Evolutionary conservation across 108 stramenopile species (phyloP).

Genomic region (Thalassiosira profunda): DNA sequence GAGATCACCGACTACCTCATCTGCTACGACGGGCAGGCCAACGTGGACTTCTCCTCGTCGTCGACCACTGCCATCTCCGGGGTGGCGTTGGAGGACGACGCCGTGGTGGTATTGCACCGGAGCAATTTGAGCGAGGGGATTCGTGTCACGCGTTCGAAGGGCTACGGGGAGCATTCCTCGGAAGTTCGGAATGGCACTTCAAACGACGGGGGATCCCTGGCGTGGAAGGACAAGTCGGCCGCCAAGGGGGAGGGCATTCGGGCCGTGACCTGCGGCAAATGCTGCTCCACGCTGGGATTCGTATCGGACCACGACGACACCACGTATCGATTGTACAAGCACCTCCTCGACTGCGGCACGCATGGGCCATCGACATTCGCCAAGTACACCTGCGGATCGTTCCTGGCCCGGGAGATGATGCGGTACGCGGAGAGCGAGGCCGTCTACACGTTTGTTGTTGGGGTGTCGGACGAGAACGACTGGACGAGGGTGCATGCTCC

Average conservation of each 20-base stretch:
- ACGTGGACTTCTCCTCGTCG: slow-evolving; percentile 45
- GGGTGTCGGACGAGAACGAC: slow-evolving; percentile 8
- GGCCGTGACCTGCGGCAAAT: slow-evolving; percentile 42
- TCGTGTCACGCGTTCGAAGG: slow-evolving; percentile 44
- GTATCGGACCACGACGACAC: slow-evolving; percentile 58
- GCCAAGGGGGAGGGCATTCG: neutral
- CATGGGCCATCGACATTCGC: neutral
- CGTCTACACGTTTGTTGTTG: slow-evolving; percentile 77
- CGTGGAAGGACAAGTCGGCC: slow-evolving; percentile 43
- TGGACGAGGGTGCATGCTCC: slow-evolving; percentile 5
- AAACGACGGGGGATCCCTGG: slow-evolving; percentile 1
- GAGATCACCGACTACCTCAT: slow-evolving; percentile 85
- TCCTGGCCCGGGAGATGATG: slow-evolving; percentile 80
- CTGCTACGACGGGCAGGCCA: slow-evolving; percentile 56
- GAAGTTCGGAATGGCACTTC: neutral
- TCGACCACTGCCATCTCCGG: slow-evolving; percentile 36
- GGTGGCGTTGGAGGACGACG: slow-evolving; percentile 63
- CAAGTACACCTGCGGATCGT: slow-evolving; percentile 56
- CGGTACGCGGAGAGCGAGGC: slow-evolving; percentile 85
- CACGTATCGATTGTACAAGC: slow-evolving; percentile 78
- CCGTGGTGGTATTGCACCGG: slow-evolving; percentile 60
- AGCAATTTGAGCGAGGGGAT: slow-evolving; percentile 43
- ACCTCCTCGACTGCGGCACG: slow-evolving; percentile 60
- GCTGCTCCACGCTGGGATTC: slow-evolving; percentile 73
- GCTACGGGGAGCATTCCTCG: slow-evolving; percentile 62